A percentile compares a stretch with the other conserved stretches of the same genome.
phyloP scores from a whole-genome alignment of 1,284 basidiomycete genomes.

The Tilletiaria anomala region DNA sequence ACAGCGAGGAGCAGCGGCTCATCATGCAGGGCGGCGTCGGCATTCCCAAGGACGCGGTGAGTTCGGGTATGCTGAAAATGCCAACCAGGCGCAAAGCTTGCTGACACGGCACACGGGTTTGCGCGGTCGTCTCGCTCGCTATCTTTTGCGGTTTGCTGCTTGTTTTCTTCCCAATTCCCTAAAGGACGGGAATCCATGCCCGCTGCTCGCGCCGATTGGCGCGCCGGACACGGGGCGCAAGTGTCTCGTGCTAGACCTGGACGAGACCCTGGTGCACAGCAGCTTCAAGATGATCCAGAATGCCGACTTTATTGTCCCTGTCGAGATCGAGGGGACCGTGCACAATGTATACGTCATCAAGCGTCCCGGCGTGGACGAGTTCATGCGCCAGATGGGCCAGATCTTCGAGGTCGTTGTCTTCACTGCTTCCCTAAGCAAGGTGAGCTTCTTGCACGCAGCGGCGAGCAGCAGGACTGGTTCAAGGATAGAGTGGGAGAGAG shows the following conservation, averaged over 20 bases:
- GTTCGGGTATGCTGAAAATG: conserved; percentile 40
- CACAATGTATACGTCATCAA: conserved; percentile 99
- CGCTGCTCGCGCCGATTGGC: conserved; percentile 62
- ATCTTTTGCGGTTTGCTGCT: background rate
- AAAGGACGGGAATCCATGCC: conserved; percentile 68
- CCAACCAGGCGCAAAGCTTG: background rate
- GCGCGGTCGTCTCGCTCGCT: background rate
- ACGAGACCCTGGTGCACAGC: conserved; percentile 79
- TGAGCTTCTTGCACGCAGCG: background rate
- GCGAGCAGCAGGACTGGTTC: background rate
- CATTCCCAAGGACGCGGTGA: conserved; percentile 60
- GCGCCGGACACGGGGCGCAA: conserved; percentile 66
- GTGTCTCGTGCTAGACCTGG: conserved; percentile 77
- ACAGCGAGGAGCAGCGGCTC: conserved; percentile 64
- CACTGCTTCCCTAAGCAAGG: conserved; percentile 85
- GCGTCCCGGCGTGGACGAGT: conserved; percentile 90
- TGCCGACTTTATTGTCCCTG: conserved; percentile 94
- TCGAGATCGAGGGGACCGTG: conserved; percentile 94
- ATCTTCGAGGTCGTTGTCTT: conserved; percentile 97
- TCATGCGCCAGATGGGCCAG: conserved; percentile 91
- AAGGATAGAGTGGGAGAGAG: no score
- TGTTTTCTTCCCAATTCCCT: conserved; percentile 2
- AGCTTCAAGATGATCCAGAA: conserved; percentile 55
- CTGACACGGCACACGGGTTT: background rate
- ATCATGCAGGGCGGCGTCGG: conserved; percentile 67